Conservation (phyloP, 176 grass and related monocot genomes). For the Musa itinerans region DNA sequence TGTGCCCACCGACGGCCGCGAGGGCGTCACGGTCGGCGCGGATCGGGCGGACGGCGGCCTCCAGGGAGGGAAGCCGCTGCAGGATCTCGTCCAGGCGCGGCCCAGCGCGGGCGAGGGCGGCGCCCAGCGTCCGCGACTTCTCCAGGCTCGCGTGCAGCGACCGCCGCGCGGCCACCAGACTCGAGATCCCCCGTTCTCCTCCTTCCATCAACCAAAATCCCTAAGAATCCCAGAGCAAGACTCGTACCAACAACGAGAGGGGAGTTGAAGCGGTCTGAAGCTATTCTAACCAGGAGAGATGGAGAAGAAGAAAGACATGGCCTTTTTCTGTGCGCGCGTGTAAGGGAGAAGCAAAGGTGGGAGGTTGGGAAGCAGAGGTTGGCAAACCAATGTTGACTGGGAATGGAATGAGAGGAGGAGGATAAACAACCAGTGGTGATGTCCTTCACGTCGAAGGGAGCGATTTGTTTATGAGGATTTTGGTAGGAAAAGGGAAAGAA, state of each 20-base stretch:
- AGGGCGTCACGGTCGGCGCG: conserved; percentile 46
- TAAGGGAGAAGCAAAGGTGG: background rate
- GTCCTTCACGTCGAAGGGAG: background rate
- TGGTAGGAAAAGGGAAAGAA: background rate
- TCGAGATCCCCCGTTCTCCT: conserved; percentile 22
- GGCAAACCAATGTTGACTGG: background rate
- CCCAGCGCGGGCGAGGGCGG: conserved; percentile 37
- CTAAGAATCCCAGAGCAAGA: background rate
- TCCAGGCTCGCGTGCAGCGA: conserved; percentile 41
- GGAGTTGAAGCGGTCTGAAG: background rate
- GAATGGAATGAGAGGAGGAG: background rate
- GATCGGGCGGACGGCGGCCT: conserved; percentile 77
- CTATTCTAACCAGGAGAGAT: background rate
- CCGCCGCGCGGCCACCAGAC: conserved; percentile 35
- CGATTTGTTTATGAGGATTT: background rate
- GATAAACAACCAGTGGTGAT: background rate
- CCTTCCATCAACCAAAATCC: background rate
- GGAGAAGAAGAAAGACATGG: background rate
- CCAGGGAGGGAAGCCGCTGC: conserved; percentile 54
- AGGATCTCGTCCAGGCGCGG: conserved; percentile 68
- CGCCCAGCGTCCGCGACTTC: conserved; percentile 37
- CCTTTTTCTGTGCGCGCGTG: background rate
- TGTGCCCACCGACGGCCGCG: conserved; percentile 49
- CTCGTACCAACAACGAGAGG: background rate
- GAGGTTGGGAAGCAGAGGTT: background rate